phyloP scores from a whole-genome alignment of 768 basidiomycete genomes.

The Auricularia sp. region DNA sequence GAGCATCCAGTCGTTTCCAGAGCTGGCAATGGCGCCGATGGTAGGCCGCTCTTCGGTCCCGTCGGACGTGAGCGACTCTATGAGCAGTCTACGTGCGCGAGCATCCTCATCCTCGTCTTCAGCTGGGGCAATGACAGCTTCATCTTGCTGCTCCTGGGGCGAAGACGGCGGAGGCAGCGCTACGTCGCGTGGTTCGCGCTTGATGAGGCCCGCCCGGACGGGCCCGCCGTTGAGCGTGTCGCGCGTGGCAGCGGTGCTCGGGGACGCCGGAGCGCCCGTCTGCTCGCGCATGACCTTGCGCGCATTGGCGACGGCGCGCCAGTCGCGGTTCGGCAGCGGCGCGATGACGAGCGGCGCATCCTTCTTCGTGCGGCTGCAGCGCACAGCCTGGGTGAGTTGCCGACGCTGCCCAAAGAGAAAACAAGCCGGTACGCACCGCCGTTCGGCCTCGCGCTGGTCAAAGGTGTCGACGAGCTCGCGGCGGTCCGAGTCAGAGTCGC shows the following conservation, averaged over 20 bases:
- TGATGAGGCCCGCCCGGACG: conserved; percentile 57
- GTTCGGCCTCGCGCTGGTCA: not conserved
- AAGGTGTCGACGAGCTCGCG: not conserved
- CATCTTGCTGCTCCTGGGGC: conserved; percentile 16
- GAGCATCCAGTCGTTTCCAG: conserved; percentile 12
- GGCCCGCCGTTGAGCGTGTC: conserved; percentile 74
- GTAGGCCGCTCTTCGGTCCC: conserved; percentile 22
- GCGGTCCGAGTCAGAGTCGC: not conserved
- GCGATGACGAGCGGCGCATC: conserved; percentile 76
- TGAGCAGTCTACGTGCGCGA: conserved; percentile 66
- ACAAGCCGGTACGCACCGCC: not conserved
- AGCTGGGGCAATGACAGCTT: conserved; percentile 14
- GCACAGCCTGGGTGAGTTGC: not conserved
- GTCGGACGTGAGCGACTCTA: conserved; percentile 43
- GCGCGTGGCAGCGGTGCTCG: conserved; percentile 46
- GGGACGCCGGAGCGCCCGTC: conserved; percentile 61
- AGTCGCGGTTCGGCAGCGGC: conserved; percentile 78
- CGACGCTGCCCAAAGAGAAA: not conserved
- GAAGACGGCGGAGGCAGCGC: not conserved
- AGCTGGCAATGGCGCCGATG: conserved; percentile 54
- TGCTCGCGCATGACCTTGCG: conserved; percentile 40
- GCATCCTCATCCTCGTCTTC: conserved; percentile 64
- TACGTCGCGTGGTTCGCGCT: conserved; percentile 23
- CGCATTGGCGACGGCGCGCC: conserved; percentile 65
- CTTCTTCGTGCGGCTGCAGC: conserved; percentile 17